Evolutionary conservation across 1,284 basidiomycete species (phyloP).

Genomic region (Sporisorium exsertum): DNA sequence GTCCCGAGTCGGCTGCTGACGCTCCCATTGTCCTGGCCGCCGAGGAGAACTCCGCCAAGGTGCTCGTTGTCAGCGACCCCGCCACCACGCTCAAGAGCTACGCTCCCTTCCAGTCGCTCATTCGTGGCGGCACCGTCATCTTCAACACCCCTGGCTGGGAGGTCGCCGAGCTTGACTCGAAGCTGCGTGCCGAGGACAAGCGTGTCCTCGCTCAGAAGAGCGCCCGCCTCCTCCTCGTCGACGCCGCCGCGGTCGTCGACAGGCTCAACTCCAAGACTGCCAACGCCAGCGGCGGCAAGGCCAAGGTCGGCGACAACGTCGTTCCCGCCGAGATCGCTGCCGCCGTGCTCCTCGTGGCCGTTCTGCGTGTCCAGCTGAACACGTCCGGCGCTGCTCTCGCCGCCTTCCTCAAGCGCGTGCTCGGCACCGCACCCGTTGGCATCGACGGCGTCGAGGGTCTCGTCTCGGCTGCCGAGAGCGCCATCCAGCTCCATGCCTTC

Average conservation of each 20-base stretch:
- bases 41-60: constrained; percentile 51
- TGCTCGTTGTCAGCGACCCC: constrained; percentile 63
- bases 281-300: constrained; percentile 57
- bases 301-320: constrained; percentile 53
- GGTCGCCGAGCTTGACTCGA: constrained; percentile 59
- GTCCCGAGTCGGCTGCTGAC: constrained; percentile 48
- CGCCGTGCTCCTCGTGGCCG: constrained; percentile 57
- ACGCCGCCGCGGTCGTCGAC: constrained; percentile 58
- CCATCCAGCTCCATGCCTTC: constrained; percentile 53
- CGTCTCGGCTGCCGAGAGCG: constrained; percentile 52
- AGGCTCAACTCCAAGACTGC: constrained; percentile 57
- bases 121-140: constrained; percentile 62
- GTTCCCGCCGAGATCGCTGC: constrained; percentile 58
- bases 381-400: constrained; percentile 44
- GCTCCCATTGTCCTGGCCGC: constrained; percentile 60
- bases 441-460: constrained; percentile 58
- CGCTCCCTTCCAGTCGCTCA: constrained; percentile 60
- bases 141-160: constrained; percentile 65
- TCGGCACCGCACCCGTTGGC: constrained; percentile 63
- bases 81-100: constrained; percentile 59
- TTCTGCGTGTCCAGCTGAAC: constrained; percentile 57
- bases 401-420: constrained; percentile 48
- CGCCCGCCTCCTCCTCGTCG: constrained; percentile 59
- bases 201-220: constrained; percentile 58
- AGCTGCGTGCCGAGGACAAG: constrained; percentile 64